Conservation (phyloP, 805 yeast species). For the Ogataea allantospora region DNA sequence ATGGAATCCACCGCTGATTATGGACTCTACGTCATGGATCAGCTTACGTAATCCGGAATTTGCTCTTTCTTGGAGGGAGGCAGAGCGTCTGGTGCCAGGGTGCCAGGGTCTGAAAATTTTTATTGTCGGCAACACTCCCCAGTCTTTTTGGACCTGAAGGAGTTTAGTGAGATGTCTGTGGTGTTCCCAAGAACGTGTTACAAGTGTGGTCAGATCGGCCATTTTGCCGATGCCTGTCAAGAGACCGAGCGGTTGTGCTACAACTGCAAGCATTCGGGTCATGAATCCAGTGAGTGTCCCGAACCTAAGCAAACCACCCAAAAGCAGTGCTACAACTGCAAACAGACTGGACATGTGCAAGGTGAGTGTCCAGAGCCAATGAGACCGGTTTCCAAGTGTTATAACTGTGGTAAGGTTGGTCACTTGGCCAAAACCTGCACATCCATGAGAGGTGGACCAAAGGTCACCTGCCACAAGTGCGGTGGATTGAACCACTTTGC, state of each 20-base stretch:
- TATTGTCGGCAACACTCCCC: slow-evolving; percentile 6
- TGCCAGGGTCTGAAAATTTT: slow-evolving; percentile 10
- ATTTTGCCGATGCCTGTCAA: slow-evolving; percentile 83
- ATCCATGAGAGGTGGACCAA: slow-evolving; percentile 23
- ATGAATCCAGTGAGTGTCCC: slow-evolving; percentile 85
- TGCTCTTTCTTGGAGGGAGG: not conserved
- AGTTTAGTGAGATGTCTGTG: slow-evolving; percentile 25
- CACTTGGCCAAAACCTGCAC: slow-evolving; percentile 78
- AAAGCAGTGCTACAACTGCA: slow-evolving; percentile 93
- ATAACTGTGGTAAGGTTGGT: slow-evolving; percentile 74
- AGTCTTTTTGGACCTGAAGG: slow-evolving; percentile 9
- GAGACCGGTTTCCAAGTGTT: slow-evolving; percentile 65
- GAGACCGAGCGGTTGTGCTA: slow-evolving; percentile 86
- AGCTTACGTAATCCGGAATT: slow-evolving; percentile 2
- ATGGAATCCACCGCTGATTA: slow-evolving; percentile 44
- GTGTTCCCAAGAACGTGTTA: slow-evolving; percentile 68
- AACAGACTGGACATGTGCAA: slow-evolving; percentile 85
- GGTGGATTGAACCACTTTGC: slow-evolving; percentile 94
- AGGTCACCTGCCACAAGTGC: slow-evolving; percentile 79
- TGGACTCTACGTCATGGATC: slow-evolving; percentile 36
- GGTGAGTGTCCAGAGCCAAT: slow-evolving; percentile 73
- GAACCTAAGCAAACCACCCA: slow-evolving; percentile 80
- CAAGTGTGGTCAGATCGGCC: slow-evolving; percentile 92
- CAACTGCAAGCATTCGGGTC: slow-evolving; percentile 90
- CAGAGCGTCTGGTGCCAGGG: slow-evolving; percentile 6